Base-by-base conservation (phyloP, 2,329 filamentous ascomycete genomes). In the Trichocomaceae sp. region DNA sequence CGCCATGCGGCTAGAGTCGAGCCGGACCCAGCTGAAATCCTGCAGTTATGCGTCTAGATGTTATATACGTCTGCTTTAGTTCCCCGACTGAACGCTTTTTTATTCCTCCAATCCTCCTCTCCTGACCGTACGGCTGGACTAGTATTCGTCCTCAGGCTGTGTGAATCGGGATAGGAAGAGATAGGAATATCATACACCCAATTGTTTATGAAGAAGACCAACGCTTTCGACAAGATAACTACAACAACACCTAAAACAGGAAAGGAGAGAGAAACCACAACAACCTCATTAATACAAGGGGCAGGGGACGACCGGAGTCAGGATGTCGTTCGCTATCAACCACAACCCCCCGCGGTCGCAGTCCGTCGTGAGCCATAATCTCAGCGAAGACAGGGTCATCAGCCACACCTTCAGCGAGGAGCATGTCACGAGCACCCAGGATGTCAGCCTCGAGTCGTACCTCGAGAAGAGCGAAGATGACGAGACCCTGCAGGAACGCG, bases 341-440 rank as follows among this genome's bases (percentile, higher is more conserved):
- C 51, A 31, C 5, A 53, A 53, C 51, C 35, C 44, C 10, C 44
- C 44, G 23, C 51, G 47, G 19, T 53, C 51, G 44, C 44, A 47
- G 33, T 20, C 22, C 42, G 51, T 53, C n/a, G 44, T 53, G 42
- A 53, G 51, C 22, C 51, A 53, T 44, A 53, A 53, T 26, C 37
- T 20, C 35, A 9, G 19, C 17, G 39, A 42, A 42, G 39, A 42
- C 19, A 17, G 19, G 22, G 19, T 42, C 9, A 42, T 42, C 17
- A 42, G 17, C 39, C 39, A 42, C 17, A 8, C 39, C 2, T 42
- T 23, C 15, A 46, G 23, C 17, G 42, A 29, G 17, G 42, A 23
- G 7, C 44, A 53, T 20, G 33, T 9, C 13, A 2, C 19, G n/a
- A 47, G 42, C 10, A 31, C 42, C 2, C 19, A 35, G 20, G 50